Base-by-base conservation (phyloP, 148 eudicot species). In the Cornus florida region DNA sequence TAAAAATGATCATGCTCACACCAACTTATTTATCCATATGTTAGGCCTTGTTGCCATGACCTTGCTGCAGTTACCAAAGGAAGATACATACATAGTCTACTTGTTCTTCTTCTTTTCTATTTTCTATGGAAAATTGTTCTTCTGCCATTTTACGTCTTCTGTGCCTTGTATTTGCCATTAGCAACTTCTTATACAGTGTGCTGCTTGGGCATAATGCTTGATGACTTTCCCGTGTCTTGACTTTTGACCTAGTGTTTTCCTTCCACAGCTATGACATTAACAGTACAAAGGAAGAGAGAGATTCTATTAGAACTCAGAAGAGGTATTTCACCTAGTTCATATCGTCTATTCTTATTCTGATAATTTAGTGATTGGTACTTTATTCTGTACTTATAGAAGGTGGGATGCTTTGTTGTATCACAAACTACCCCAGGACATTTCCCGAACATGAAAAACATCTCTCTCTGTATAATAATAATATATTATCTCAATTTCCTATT, bases 211-310 rank as follows among this genome's bases (percentile, higher is more conserved):
- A 41, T 48, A 24, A 12, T 35, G 60, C 19, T 11, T 13, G 19
- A 53, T 11, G 19, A 53, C 16, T 11, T 53, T 53, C 53, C 24
- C 7, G 33, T 43, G 8, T 43, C 8, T 75, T 73, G 73, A 80
- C 64, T 68, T 3, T 43, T 53, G 59, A 53, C 59, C 48, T 22
- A 38, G 53, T 62, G 33, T 20, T 67, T 73, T 62, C 65, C 24
- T 33, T 48, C 24, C 64, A n/a, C 90, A 90, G 93, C 59, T 90
- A 88, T 77, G 90, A 88, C 31, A 53, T 90, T 78, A 81, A 77
- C 50, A 90, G 91, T 62, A 77, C 91, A 6, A 82, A 84, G 62
- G 88, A 86, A 69, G 91, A 87, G 71, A 87, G 93, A 59, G 84
- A 78, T 69, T 12, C 77, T 12, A 72, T 83, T 10, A 82, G 75